A percentile compares a stretch with the other conserved stretches of the same genome.
phyloP scores from a whole-genome alignment of 2,329 filamentous ascomycete species.

The Cordyceps cateniannulata region DNA sequence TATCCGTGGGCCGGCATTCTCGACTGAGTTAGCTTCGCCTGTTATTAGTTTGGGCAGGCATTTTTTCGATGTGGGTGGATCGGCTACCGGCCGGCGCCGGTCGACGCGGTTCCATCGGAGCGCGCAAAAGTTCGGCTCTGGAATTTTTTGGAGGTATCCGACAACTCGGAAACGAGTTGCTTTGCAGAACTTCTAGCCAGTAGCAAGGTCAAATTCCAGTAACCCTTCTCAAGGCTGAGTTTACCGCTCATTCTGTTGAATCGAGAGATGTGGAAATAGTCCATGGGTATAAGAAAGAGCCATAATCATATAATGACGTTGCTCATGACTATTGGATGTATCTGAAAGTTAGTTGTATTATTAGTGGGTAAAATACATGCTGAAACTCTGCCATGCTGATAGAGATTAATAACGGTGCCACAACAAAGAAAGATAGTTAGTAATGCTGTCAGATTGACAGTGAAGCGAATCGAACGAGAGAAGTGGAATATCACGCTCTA shows the following conservation, averaged over 20 bases:
- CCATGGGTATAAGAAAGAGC: not conserved
- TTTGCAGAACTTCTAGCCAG: not conserved
- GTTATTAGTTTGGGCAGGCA: not conserved
- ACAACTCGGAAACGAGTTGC: not conserved
- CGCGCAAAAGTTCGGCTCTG: not conserved
- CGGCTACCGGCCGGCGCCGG: slow-evolving; percentile 2
- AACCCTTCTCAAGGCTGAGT: too few species aligned
- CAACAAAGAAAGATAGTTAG: not conserved
- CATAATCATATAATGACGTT: too few species aligned
- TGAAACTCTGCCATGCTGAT: not conserved
- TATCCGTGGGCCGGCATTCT: not conserved
- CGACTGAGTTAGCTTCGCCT: not conserved
- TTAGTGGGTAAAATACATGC: not conserved
- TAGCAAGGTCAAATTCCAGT: not conserved
- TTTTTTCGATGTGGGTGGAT: not conserved
- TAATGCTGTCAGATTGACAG: not conserved
- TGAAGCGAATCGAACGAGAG: not conserved
- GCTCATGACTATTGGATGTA: not conserved
- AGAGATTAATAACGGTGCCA: not conserved
- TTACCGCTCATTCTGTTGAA: too few species aligned
- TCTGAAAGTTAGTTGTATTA: too few species aligned
- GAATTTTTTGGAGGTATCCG: not conserved
- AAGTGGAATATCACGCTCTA: not conserved
- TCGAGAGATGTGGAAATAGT: not conserved
- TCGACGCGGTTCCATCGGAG: not conserved